Evolutionary conservation across 139 green algal genomes (phyloP).

Genomic region (Medakamo hakoo): DNA sequence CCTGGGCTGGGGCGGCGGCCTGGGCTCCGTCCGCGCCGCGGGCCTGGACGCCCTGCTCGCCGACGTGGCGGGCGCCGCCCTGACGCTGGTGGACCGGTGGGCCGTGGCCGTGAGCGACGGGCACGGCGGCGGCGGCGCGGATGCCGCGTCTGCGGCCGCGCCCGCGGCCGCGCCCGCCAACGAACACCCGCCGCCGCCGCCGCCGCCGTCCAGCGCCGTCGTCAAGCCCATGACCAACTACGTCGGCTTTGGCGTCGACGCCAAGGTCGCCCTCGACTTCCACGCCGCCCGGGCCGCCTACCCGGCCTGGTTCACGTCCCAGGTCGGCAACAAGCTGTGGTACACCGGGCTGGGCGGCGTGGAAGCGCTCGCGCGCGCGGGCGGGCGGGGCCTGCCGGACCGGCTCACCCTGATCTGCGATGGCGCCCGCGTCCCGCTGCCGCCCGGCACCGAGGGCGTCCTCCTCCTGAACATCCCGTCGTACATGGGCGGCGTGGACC

Average conservation of each 20-base stretch:
- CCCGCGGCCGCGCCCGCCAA: background rate
- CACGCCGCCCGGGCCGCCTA: constrained; percentile 47
- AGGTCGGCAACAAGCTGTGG: constrained; percentile 49
- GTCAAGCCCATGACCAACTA: constrained; percentile 59
- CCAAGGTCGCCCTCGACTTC: constrained; percentile 58
- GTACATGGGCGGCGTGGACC: constrained; percentile 50
- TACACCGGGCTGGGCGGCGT: constrained; percentile 57
- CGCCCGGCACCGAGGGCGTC: constrained; percentile 42
- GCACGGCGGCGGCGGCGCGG: background rate
- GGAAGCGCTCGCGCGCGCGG: constrained; percentile 37
- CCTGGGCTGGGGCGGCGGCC: constrained; percentile 56
- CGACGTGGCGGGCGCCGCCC: constrained; percentile 34
- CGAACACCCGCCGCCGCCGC: background rate
- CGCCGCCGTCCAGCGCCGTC: constrained; percentile 1
- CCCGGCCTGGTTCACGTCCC: constrained; percentile 23
- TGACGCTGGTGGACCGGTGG: constrained; percentile 53
- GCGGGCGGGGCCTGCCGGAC: constrained; percentile 26
- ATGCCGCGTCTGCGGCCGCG: background rate
- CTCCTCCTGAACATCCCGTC: constrained; percentile 55
- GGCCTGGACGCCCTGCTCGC: constrained; percentile 25
- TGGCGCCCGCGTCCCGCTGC: constrained; percentile 32
- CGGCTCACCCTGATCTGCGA: constrained; percentile 47
- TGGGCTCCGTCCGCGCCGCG: constrained; percentile 12
- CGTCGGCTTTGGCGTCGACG: constrained; percentile 63
- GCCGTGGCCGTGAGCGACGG: constrained; percentile 4